Conservation (phyloP, 2,329 filamentous ascomycete genomes). For the Phialophora chinensis region DNA sequence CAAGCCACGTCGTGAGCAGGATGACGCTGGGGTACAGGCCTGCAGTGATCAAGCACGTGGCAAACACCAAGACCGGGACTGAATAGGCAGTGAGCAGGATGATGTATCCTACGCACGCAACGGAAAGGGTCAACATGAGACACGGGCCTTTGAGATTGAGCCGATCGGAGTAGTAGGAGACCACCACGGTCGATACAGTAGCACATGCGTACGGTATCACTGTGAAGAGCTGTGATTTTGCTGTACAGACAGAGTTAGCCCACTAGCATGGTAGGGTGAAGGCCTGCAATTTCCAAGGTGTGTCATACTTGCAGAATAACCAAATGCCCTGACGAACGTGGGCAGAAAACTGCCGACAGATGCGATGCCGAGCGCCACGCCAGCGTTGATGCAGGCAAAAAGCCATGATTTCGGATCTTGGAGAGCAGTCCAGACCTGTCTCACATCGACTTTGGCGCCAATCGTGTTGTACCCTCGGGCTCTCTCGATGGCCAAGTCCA, state of each 20-base stretch:
- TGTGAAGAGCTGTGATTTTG: constrained; percentile 21
- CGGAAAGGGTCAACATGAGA: constrained; percentile 13
- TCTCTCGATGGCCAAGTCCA: constrained; percentile 2
- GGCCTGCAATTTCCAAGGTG: background rate
- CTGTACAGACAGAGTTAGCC: background rate
- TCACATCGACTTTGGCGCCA: constrained; percentile 19
- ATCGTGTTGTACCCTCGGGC: constrained; percentile 19
- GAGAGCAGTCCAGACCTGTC: constrained; percentile 11
- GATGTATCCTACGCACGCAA: constrained; percentile 18
- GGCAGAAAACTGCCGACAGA: constrained; percentile 25
- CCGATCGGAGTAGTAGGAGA: constrained; percentile 16
- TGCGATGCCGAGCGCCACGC: constrained; percentile 18
- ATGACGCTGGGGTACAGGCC: constrained; percentile 29
- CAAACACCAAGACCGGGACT: constrained; percentile 14
- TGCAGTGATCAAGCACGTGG: constrained; percentile 25
- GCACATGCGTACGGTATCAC: constrained; percentile 28
- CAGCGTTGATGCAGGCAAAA: constrained; percentile 15
- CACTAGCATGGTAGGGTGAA: background rate
- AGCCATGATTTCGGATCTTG: constrained; percentile 24
- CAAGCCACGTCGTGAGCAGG: constrained; percentile 21
- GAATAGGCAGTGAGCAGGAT: constrained; percentile 14
- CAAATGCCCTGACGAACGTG: constrained; percentile 23
- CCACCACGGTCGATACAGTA: background rate
- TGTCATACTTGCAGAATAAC: constrained; percentile 21
- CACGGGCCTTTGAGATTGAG: constrained; percentile 16